phyloP scores from a whole-genome alignment of 116 monocot genomes.

The Thalassia testudinum region DNA sequence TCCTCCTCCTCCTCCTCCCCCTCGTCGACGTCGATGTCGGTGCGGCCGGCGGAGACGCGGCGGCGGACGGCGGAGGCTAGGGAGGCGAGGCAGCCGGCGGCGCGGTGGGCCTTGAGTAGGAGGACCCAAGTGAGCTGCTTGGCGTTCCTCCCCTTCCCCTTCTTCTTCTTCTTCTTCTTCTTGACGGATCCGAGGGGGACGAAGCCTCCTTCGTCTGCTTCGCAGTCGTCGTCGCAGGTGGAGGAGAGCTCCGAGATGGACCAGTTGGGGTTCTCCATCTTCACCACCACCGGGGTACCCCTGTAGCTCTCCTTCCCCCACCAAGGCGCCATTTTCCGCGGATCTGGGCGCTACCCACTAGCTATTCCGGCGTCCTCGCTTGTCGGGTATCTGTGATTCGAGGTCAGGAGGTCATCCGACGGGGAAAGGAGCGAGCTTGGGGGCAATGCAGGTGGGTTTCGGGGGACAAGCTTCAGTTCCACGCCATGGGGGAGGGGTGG shows the following conservation, averaged over 20 bases:
- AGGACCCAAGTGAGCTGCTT: slow-evolving; percentile 92
- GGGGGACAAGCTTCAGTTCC: not conserved
- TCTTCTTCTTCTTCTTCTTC: slow-evolving; percentile 23
- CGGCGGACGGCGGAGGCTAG: slow-evolving; percentile 38
- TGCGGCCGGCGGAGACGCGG: slow-evolving; percentile 38
- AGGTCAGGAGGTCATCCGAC: not conserved
- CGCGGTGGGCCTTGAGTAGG: slow-evolving; percentile 74
- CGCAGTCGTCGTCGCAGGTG: slow-evolving; percentile 17
- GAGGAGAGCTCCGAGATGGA: slow-evolving; percentile 66
- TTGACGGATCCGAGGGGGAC: not conserved
- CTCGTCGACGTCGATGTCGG: slow-evolving; percentile 27
- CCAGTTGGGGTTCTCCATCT: slow-evolving; percentile 98
- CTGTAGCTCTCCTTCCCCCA: slow-evolving; percentile 44
- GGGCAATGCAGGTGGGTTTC: not conserved
- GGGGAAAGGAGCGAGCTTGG: not conserved
- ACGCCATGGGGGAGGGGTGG: not conserved
- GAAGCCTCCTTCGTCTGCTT: not conserved
- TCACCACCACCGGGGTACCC: slow-evolving; percentile 74
- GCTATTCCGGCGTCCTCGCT: not conserved
- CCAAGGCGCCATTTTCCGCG: slow-evolving; percentile 55
- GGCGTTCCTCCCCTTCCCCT: slow-evolving; percentile 50
- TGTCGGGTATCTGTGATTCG: not conserved
- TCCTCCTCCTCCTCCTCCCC: slow-evolving; percentile 7
- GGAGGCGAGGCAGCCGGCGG: slow-evolving; percentile 63
- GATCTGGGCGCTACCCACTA: not conserved